Conservation (phyloP, 1,284 basidiomycete species). For the Rhodotorula sp. region DNA sequence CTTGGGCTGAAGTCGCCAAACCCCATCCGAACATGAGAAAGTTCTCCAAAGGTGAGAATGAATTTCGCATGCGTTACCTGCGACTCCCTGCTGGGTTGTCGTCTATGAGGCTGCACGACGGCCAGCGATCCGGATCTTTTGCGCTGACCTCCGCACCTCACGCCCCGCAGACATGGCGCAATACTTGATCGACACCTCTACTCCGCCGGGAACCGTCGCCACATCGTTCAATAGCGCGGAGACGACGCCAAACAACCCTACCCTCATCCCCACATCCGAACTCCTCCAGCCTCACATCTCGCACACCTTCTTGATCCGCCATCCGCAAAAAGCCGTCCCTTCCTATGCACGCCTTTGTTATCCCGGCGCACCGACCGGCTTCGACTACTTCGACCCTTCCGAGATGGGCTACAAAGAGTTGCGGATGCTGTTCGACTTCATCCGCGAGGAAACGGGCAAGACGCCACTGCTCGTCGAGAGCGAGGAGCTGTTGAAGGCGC, state of each 20-base stretch:
- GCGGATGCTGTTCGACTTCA: conserved; percentile 38
- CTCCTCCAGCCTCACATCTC: conserved; percentile 81
- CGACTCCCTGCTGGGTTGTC: too few species aligned
- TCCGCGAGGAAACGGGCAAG: conserved; percentile 30
- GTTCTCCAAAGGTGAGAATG: conserved; percentile 39
- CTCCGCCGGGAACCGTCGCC: conserved; percentile 17
- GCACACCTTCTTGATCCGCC: conserved; percentile 67
- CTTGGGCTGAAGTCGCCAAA: conserved; percentile 34
- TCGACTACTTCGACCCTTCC: conserved; percentile 42
- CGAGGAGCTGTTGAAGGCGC: conserved; percentile 35
- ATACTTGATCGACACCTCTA: conserved; percentile 39
- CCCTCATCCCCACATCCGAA: conserved; percentile 56
- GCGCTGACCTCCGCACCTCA: not conserved
- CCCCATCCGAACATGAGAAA: conserved; percentile 27
- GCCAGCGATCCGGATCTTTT: not conserved
- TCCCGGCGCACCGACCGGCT: conserved; percentile 40
- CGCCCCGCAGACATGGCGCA: conserved; percentile 40
- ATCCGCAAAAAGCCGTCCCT: conserved; percentile 53
- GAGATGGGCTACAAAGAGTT: conserved; percentile 43
- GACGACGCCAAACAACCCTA: conserved; percentile 36
- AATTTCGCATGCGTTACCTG: too few species aligned
- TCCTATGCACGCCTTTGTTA: conserved; percentile 45
- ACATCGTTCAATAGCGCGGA: conserved; percentile 6
- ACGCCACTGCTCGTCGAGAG: conserved; percentile 40
- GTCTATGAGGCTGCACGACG: too few species aligned